phyloP scores from a whole-genome alignment of 169 alveolate genomes.

The Plasmodium vinckei region DNA sequence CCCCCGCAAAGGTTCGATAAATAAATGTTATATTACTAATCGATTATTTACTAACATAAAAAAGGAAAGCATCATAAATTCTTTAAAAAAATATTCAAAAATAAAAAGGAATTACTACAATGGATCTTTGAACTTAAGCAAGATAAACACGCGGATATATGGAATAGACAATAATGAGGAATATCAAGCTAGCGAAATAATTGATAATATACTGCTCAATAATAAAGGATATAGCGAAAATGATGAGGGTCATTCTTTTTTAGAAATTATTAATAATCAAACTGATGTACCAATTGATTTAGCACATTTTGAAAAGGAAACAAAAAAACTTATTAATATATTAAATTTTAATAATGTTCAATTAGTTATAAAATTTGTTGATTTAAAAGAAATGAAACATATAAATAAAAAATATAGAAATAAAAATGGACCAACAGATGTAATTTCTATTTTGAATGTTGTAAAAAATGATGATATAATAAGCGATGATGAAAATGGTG shows the following conservation, averaged over 20 bases:
- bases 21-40: constrained; percentile 10
- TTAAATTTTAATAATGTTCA: constrained; percentile 31
- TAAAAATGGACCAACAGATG: constrained; percentile 53
- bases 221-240: neutral
- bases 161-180: constrained; percentile 10
- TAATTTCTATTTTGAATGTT: constrained; percentile 35
- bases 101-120: neutral
- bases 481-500: neutral
- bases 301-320: constrained; percentile 48
- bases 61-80: neutral
- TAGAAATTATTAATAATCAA: constrained; percentile 63
- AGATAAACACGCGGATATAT: neutral
- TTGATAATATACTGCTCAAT: neutral
- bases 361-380: constrained; percentile 42
- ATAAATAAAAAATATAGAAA: constrained; percentile 40
- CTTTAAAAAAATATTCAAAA: constrained; percentile 1
- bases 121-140: neutral
- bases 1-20: neutral
- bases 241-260: constrained; percentile 19
- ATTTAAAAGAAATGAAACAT: constrained; percentile 43
- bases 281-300: constrained; percentile 45
- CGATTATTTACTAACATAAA: neutral
- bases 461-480: neutral
- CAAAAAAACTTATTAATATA: constrained; percentile 38
- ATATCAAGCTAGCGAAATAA: neutral